Percentiles rank a stretch among this genome's conserved stretches.
phyloP scores from a whole-genome alignment of 2,329 filamentous ascomycete genomes.

The Aureobasidium sp. region DNA sequence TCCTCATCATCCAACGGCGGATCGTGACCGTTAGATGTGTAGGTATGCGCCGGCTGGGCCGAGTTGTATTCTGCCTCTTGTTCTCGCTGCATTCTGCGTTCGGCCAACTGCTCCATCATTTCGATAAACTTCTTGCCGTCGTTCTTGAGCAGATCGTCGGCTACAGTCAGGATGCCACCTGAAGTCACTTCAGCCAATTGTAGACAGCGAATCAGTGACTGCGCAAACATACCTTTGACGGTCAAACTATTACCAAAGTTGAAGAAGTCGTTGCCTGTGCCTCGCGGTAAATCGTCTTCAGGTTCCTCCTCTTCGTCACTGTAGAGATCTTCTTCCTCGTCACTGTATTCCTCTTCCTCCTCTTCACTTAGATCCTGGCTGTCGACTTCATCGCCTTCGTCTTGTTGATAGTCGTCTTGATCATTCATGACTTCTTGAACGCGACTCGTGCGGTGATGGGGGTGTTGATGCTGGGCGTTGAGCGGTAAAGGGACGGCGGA shows the following conservation, averaged over 20 bases:
- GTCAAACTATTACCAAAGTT: conserved; percentile 96
- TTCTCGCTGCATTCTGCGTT: conserved; percentile 93
- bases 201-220: conserved; percentile 12
- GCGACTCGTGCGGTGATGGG: conserved; percentile 63
- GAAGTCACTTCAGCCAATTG: conserved; percentile 31
- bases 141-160: conserved; percentile 96
- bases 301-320: conserved; percentile 56
- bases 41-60: conserved; percentile 49
- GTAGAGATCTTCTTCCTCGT: conserved; percentile 59
- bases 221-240: conserved; percentile 61
- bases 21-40: conserved; percentile 52
- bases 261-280: conserved; percentile 69
- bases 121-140: conserved; percentile 99
- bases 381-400: conserved; percentile 48
- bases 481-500: conserved; percentile 49
- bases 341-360: conserved; percentile 51
- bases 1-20: conserved; percentile 67
- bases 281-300: conserved; percentile 51
- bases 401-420: conserved; percentile 47
- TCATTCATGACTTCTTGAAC: conserved; percentile 62
- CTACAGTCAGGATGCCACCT: conserved; percentile 97
- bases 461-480: conserved; percentile 51
- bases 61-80: conserved; percentile 73
- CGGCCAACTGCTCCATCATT: conserved; percentile 99
- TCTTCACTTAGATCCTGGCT: conserved; percentile 43